Percentiles rank a stretch among this genome's conserved stretches.
Conservation (phyloP, 176 grass and related monocot genomes). For the Sorghum bicolor region Sorghum_bicolor_NCBIv3 NC_012872.2:63492001-63492500, state of each 20-base stretch:
- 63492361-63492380: neutral
- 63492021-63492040: neutral
- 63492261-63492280: neutral
- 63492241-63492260: neutral
- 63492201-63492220: neutral
- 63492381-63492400: neutral
- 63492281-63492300: neutral
- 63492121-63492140: neutral
- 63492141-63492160: neutral
- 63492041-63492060: neutral
- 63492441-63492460: too few relatives aligned
- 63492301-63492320: neutral
- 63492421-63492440: neutral
- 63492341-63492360: neutral
- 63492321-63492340: neutral
- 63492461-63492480: neutral
- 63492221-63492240: neutral
- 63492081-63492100: neutral
- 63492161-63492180: neutral
- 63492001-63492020: neutral
- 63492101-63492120: neutral
- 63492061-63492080: neutral
- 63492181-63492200: neutral
- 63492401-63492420: neutral
- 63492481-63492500: neutral